Evolutionary conservation across 2,329 filamentous ascomycete species (phyloP).

Genomic region (Arthrobotrys sinensis): DNA sequence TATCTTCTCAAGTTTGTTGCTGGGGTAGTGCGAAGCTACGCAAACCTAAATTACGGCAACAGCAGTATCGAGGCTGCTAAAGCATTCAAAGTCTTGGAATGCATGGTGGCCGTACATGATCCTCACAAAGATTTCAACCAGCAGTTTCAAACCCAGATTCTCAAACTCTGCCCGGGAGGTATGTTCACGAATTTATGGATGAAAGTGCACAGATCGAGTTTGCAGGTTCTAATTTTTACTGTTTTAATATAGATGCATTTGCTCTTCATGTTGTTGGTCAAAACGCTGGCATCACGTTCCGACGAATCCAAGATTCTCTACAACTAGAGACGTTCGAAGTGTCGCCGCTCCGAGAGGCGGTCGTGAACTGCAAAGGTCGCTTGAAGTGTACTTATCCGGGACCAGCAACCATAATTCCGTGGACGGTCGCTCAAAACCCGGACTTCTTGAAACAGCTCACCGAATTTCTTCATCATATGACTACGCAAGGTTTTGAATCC

Average conservation of each 20-base stretch:
- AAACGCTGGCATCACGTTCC: constrained; percentile 70
- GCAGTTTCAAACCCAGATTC: constrained; percentile 3
- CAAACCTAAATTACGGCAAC: too few species aligned
- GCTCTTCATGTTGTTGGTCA: constrained; percentile 69
- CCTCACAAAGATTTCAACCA: neutral
- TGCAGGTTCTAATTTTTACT: neutral
- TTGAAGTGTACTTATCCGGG: constrained; percentile 70
- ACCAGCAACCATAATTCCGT: constrained; percentile 59
- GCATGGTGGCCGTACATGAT: constrained; percentile 13
- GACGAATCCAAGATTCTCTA: constrained; percentile 63
- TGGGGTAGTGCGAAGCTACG: neutral
- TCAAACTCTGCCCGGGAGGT: constrained; percentile 11
- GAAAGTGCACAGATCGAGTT: constrained; percentile 22
- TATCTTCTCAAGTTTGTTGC: constrained; percentile 16
- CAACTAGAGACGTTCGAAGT: constrained; percentile 70
- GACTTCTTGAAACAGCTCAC: constrained; percentile 19
- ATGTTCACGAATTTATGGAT: neutral
- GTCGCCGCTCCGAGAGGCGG: constrained; percentile 67
- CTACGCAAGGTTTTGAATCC: neutral
- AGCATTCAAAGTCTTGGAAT: neutral
- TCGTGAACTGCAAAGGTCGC: constrained; percentile 68
- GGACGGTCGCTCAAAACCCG: neutral
- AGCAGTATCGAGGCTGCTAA: neutral
- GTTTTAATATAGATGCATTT: constrained; percentile 64
- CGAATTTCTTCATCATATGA: constrained; percentile 48